These are phyloP conservation scores for Pythium scleroteichum DNA, from an alignment of 352 stramenopile genomes.

Conservation along the genomic window DNA sequence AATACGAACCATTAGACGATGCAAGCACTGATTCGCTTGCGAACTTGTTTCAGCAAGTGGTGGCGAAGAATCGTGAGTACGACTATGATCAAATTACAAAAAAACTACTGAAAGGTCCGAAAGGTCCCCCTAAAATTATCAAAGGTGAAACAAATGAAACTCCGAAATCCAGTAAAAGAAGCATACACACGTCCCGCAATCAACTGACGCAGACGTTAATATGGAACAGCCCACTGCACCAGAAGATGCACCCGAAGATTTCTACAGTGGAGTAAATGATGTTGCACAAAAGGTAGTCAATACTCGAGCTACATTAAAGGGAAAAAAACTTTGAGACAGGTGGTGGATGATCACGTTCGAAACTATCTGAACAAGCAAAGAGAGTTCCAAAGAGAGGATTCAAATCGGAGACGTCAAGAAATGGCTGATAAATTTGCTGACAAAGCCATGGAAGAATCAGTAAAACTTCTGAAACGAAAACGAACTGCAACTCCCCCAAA, in stretches of 20 bases:
- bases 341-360: conserved; percentile 22
- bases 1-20: conserved; percentile 15
- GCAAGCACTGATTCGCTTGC: conserved; percentile 16
- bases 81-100: conserved; percentile 19
- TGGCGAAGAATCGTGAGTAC: conserved; percentile 19
- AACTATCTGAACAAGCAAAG: conserved; percentile 27
- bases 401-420: conserved; percentile 23
- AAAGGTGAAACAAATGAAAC: conserved; percentile 22
- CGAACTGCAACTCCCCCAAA: conserved; percentile 24
- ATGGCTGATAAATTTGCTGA: conserved; percentile 23
- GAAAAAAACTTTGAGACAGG: conserved; percentile 23
- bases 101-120: conserved; percentile 18
- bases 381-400: conserved; percentile 26
- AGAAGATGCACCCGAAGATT: conserved; percentile 13
- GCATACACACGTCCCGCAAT: conserved; percentile 16
- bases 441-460: conserved; percentile 20
- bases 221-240: conserved; percentile 15
- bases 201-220: conserved; percentile 14
- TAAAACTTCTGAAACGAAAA: conserved; percentile 9
- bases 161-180: conserved; percentile 24
- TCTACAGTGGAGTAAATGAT: conserved; percentile 20
- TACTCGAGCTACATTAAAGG: conserved; percentile 27
- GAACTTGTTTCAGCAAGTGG: conserved; percentile 19
- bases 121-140: conserved; percentile 20
- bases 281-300: conserved; percentile 24